Percentiles rank a stretch among this genome's conserved stretches.
These are phyloP conservation scores for Dactylonectria macrodidyma DNA, from an alignment of 2,329 filamentous ascomycete species.

Conservation along the genomic window DNA sequence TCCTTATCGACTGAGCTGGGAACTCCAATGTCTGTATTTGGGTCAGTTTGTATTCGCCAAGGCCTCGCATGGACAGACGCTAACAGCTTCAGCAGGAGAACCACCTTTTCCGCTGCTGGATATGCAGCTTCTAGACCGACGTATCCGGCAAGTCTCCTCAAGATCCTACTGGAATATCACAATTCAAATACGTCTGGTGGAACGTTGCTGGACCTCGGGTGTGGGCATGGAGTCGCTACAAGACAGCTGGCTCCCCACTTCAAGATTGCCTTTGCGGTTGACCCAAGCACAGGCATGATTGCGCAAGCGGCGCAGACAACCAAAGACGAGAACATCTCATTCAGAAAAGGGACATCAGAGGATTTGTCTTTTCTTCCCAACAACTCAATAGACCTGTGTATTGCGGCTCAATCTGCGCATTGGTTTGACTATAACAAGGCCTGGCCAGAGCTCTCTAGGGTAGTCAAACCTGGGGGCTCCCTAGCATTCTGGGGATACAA, in stretches of 20 bases:
- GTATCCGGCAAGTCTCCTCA: conserved; percentile 70
- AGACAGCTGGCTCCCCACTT: conserved; percentile 69
- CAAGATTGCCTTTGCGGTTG: conserved; percentile 64
- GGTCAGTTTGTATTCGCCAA: conserved; percentile 34
- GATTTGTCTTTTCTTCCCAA: conserved; percentile 65
- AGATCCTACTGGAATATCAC: conserved; percentile 69
- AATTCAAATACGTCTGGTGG: conserved; percentile 50
- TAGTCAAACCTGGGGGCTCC: conserved; percentile 69
- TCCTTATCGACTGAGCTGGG: not conserved
- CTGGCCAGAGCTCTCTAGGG: conserved; percentile 69
- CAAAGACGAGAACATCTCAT: conserved; percentile 61
- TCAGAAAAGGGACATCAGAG: conserved; percentile 67
- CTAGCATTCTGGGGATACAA: conserved; percentile 79
- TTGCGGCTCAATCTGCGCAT: conserved; percentile 72
- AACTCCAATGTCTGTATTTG: conserved; percentile 44
- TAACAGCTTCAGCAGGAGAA: conserved; percentile 57
- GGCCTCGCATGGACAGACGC: conserved; percentile 2
- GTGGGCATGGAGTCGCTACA: conserved; percentile 72
- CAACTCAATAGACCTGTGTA: conserved; percentile 65
- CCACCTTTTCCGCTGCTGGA: conserved; percentile 68
- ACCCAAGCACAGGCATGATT: conserved; percentile 72
- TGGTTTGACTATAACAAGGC: conserved; percentile 74
- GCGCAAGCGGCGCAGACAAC: conserved; percentile 62
- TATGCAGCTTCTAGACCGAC: conserved; percentile 74
- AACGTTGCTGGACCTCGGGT: conserved; percentile 71